A percentile compares a stretch with the other conserved stretches of the same genome.
Conservation (phyloP, 139 green algal genomes). For the Volvox africanus region DNA sequence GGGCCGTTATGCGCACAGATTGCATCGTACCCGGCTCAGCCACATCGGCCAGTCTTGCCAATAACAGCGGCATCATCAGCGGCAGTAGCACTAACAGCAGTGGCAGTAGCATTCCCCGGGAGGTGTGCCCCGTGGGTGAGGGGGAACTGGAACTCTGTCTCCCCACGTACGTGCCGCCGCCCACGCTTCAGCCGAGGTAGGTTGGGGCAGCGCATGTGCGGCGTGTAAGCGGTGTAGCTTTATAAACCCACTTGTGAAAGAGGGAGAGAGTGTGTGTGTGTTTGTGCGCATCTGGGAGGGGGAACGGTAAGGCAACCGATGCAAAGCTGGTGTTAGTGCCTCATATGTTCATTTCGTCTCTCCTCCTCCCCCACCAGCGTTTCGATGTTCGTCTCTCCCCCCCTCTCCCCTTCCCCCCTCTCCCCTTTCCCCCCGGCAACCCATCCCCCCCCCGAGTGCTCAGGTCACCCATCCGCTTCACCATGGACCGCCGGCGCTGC, state of each 20-base stretch:
- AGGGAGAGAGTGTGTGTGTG: too few relatives aligned
- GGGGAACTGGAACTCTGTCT: background rate
- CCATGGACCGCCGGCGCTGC: slow-evolving; percentile 51
- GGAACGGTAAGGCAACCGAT: too few relatives aligned
- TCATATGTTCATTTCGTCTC: too few relatives aligned
- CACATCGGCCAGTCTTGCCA: background rate
- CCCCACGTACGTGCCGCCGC: slow-evolving; percentile 14
- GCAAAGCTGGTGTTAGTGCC: too few relatives aligned
- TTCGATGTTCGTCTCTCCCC: too few relatives aligned
- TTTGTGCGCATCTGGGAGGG: too few relatives aligned
- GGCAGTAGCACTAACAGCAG: background rate
- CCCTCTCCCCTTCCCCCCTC: background rate
- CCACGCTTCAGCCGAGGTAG: slow-evolving; percentile 42
- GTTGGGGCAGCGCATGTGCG: background rate
- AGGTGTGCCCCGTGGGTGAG: slow-evolving; percentile 7
- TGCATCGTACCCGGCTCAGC: slow-evolving; percentile 4
- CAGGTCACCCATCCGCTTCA: slow-evolving; percentile 56
- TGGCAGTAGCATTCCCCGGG: background rate
- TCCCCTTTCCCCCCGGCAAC: background rate
- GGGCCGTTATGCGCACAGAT: background rate
- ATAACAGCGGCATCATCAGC: background rate
- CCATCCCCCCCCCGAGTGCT: slow-evolving; percentile 42
- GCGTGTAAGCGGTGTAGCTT: too few relatives aligned
- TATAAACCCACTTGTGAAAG: too few relatives aligned
- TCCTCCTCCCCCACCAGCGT: too few relatives aligned